Percentiles rank a stretch among this genome's conserved stretches.
Evolutionary conservation across 768 basidiomycete species (phyloP).

Genomic region (Cyathus striatus): DNA sequence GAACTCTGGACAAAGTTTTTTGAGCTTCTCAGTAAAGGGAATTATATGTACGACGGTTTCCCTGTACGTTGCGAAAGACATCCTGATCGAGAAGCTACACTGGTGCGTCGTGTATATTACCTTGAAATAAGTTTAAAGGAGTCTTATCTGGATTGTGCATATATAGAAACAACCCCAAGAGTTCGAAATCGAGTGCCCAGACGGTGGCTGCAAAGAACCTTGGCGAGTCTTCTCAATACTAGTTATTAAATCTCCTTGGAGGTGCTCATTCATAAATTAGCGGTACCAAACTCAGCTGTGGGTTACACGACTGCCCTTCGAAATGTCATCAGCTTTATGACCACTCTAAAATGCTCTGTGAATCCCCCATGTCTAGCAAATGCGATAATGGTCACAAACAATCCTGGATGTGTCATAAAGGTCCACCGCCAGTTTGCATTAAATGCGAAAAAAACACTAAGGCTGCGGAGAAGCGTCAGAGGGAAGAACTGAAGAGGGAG

Average conservation of each 20-base stretch:
- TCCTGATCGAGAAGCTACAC: constrained; percentile 29
- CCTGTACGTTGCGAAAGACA: constrained; percentile 58
- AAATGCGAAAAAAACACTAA: constrained; percentile 43
- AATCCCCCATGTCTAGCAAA: constrained; percentile 21
- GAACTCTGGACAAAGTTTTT: constrained; percentile 51
- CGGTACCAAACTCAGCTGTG: constrained; percentile 41
- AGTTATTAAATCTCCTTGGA: background rate
- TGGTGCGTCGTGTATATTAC: too few species aligned
- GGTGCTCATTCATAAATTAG: constrained; percentile 21
- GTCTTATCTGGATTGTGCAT: too few species aligned
- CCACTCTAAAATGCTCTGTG: constrained; percentile 51
- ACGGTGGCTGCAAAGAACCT: constrained; percentile 56
- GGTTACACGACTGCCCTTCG: constrained; percentile 47
- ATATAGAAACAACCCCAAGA: too few species aligned
- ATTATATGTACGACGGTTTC: constrained; percentile 53
- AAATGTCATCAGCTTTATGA: constrained; percentile 56
- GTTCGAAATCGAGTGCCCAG: too few species aligned
- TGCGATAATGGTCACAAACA: constrained; percentile 43
- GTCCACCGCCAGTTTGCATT: constrained; percentile 28
- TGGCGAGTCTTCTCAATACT: constrained; percentile 49
- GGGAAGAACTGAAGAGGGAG: constrained; percentile 35
- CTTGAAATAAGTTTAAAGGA: too few species aligned
- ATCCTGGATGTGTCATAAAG: constrained; percentile 38
- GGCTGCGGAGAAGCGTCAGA: constrained; percentile 32
- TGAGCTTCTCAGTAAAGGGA: constrained; percentile 29